phyloP scores from a whole-genome alignment of 371 early-diverging fungal genomes.

The Mucor racemosus region DNA sequence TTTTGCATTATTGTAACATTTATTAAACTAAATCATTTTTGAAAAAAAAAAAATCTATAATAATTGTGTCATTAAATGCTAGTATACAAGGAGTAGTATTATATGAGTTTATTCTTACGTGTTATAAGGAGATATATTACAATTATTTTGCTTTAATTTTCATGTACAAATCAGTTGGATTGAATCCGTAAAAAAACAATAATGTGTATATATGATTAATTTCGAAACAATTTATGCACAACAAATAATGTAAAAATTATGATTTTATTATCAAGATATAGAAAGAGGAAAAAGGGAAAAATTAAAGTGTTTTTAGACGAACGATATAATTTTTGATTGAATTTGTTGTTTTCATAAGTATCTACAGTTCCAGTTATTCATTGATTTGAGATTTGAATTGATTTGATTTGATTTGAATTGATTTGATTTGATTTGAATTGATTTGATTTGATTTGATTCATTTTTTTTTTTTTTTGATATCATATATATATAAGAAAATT shows the following conservation, averaged over 20 bases:
- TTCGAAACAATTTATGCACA: not conserved
- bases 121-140: too few species aligned
- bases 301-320: constrained; percentile 18
- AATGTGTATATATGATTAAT: not conserved
- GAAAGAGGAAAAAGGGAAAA: not conserved
- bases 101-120: too few species aligned
- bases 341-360: constrained; percentile 9
- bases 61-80: too few species aligned
- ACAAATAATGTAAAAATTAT: not conserved
- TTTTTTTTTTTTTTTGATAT: not conserved
- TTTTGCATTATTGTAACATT: not conserved
- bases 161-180: too few species aligned
- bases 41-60: too few species aligned
- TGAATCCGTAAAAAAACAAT: too few species aligned
- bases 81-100: too few species aligned
- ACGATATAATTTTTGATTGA: constrained; percentile 4
- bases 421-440: constrained; percentile 5
- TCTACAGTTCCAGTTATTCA: constrained; percentile 30
- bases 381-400: constrained; percentile 5
- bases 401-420: constrained; percentile 8
- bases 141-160: too few species aligned
- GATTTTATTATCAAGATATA: not conserved
- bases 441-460: constrained; percentile 2
- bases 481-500: not conserved
- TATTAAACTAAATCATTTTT: not conserved